Base-by-base conservation (phyloP, 768 basidiomycete genomes). In the Trametes sanguinea region DNA sequence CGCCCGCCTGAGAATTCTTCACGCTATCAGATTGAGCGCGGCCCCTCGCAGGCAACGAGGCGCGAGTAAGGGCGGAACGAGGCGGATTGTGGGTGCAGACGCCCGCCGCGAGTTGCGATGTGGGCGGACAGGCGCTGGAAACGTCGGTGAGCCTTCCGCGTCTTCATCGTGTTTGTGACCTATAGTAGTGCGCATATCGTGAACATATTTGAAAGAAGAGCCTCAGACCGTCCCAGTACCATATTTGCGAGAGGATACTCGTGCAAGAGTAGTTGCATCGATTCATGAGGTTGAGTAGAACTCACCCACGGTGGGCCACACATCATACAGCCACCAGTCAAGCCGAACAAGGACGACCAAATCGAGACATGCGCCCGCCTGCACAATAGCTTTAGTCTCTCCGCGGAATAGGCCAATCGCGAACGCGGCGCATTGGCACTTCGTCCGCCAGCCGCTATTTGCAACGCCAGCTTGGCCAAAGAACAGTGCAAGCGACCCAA, bases 21-120 rank as follows among this genome's bases (percentile, higher is more conserved):
- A 16, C 14, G 43, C 39, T 7, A 62, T 50, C 54, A 55, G 17
- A 22, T 35, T 33, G 61, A 32, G 61, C 61, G 61, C 61, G 47
- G 42, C 22, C 35, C 35, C 50, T 29, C 43, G 55, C 30, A 30
- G 30, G 48, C 54, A 62, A 62, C 61, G 61, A 51, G 61, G 62
- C 6, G 62, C 14, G 27, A 6, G 17, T 48, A 53, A 58, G 45
- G 27, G 33, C 17, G 39, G 43, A 51, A 60, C 57, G 64, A 65
- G 64, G 64, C 57, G 35, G 42, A 52, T 44, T 63, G 65, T 63
- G 51, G 61, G 65, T 55, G 62, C 46, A 52, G 45, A 27, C 43
- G 42, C 59, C 43, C 50, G 11, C 35, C 35, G 11, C 9, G 27
- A 46, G 45, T 6, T 46, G 17, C 4, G 17, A 27, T 27, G 27